Evolutionary conservation across 768 basidiomycete species (phyloP).

Genomic region (Panellus pusillus): DNA sequence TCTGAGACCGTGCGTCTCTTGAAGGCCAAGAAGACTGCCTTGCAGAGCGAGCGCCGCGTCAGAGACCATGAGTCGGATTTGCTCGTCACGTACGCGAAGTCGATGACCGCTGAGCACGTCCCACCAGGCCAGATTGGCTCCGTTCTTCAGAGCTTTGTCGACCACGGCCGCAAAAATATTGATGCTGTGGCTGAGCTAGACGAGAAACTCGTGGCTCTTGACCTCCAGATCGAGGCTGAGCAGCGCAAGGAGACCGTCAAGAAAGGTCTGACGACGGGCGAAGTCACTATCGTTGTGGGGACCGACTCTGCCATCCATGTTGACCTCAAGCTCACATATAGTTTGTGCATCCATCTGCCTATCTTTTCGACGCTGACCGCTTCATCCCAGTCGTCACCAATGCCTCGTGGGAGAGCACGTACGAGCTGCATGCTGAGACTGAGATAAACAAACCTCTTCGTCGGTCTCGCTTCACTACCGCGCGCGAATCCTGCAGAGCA

Average conservation of each 20-base stretch:
- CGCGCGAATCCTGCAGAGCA: slow-evolving; percentile 51
- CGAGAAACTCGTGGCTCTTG: slow-evolving; percentile 41
- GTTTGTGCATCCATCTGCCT: slow-evolving; percentile 31
- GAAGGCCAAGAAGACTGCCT: slow-evolving; percentile 31
- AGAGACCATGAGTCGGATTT: slow-evolving; percentile 42
- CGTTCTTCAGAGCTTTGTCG: slow-evolving; percentile 44
- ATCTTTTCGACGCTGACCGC: neutral
- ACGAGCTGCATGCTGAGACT: slow-evolving; percentile 58
- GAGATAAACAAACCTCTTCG: slow-evolving; percentile 42
- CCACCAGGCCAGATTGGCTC: slow-evolving; percentile 35
- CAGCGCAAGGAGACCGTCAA: slow-evolving; percentile 31
- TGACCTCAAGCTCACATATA: slow-evolving; percentile 53
- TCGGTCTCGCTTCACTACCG: slow-evolving; percentile 54
- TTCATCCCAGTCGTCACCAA: slow-evolving; percentile 45
- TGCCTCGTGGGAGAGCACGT: slow-evolving; percentile 53
- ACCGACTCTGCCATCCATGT: slow-evolving; percentile 36
- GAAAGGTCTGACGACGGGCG: slow-evolving; percentile 34
- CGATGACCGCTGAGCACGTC: slow-evolving; percentile 44
- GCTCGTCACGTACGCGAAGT: slow-evolving; percentile 44
- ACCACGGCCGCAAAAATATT: slow-evolving; percentile 36
- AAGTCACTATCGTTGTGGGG: slow-evolving; percentile 45
- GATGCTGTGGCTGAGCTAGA: slow-evolving; percentile 34
- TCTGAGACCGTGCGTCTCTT: slow-evolving; percentile 39
- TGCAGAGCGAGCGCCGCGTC: slow-evolving; percentile 40
- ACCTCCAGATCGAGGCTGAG: slow-evolving; percentile 40